These are phyloP conservation scores for Yamadazyma siamensis DNA, from an alignment of 1,139 yeast species.

Conservation along the genomic window DNA sequence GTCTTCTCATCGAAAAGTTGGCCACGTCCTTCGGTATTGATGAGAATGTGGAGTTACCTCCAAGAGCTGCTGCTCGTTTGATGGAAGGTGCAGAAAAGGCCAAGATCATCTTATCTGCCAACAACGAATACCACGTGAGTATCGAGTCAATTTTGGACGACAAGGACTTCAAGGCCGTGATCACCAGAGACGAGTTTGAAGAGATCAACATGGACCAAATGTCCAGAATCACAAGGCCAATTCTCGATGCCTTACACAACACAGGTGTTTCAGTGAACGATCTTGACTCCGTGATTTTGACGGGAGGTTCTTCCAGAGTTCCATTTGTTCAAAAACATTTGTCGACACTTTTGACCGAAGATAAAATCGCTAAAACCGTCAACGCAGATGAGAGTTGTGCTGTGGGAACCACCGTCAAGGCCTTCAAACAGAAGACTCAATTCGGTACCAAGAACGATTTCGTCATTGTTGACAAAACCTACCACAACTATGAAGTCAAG, in stretches of 20 bases:
- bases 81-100: constrained; percentile 86
- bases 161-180: constrained; percentile 60
- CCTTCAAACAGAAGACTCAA: constrained; percentile 48
- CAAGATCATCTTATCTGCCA: constrained; percentile 82
- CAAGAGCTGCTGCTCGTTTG: constrained; percentile 63
- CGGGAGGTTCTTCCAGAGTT: constrained; percentile 92
- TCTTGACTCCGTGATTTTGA: constrained; percentile 67
- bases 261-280: constrained; percentile 29
- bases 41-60: constrained; percentile 34
- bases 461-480: constrained; percentile 55
- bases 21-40: constrained; percentile 37
- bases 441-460: constrained; percentile 63
- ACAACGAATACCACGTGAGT: constrained; percentile 67
- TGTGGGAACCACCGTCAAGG: constrained; percentile 82
- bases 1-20: constrained; percentile 58
- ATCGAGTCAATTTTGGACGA: constrained; percentile 72
- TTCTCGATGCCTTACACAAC: constrained; percentile 48
- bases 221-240: constrained; percentile 50
- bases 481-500: constrained; percentile 36
- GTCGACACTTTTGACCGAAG: constrained; percentile 53
- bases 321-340: constrained; percentile 76
- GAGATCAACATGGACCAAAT: constrained; percentile 43
- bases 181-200: constrained; percentile 82
- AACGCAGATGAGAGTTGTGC: constrained; percentile 97
- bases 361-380: constrained; percentile 74